Conservation (phyloP, 2,329 filamentous ascomycete genomes). For the Penicillium thymicola region DNA sequence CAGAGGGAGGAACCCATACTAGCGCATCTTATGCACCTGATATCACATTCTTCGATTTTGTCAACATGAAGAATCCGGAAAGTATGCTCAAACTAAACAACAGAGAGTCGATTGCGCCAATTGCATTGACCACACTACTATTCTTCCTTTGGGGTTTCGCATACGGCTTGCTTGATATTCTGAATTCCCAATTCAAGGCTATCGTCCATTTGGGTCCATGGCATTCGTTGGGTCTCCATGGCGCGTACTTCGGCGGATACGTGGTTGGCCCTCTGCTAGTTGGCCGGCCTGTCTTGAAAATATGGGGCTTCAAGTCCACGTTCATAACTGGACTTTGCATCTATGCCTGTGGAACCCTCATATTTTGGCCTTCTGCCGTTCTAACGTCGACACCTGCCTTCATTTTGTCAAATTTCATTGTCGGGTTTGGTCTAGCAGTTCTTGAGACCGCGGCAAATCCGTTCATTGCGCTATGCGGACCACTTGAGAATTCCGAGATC, state of each 20-base stretch:
- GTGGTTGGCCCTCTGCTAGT: slow-evolving; percentile 54
- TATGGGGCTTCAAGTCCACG: slow-evolving; percentile 61
- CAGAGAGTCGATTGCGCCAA: slow-evolving; percentile 56
- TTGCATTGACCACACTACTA: slow-evolving; percentile 67
- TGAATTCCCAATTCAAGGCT: slow-evolving; percentile 63
- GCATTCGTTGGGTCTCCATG: slow-evolving; percentile 51
- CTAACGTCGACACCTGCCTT: slow-evolving; percentile 60
- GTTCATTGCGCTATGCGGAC: slow-evolving; percentile 61
- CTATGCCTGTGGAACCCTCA: slow-evolving; percentile 60
- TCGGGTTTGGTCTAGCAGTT: slow-evolving; percentile 58
- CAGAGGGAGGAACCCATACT: slow-evolving; percentile 39
- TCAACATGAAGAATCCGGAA: slow-evolving; percentile 55
- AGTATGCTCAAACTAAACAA: slow-evolving; percentile 59
- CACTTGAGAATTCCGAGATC: slow-evolving; percentile 58
- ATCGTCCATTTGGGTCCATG: slow-evolving; percentile 43
- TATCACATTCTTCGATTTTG: slow-evolving; percentile 60
- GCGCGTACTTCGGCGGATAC: slow-evolving; percentile 60
- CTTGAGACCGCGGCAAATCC: slow-evolving; percentile 61
- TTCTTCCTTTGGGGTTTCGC: slow-evolving; percentile 91
- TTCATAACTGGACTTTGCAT: slow-evolving; percentile 59
- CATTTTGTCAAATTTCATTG: slow-evolving; percentile 61
- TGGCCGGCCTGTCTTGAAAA: slow-evolving; percentile 54
- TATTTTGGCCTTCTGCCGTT: slow-evolving; percentile 65
- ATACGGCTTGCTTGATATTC: slow-evolving; percentile 78
- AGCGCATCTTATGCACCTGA: slow-evolving; percentile 31